These are phyloP conservation scores for Psilocybe cyanescens DNA, from an alignment of 768 basidiomycete genomes.

Conservation along the genomic window DNA sequence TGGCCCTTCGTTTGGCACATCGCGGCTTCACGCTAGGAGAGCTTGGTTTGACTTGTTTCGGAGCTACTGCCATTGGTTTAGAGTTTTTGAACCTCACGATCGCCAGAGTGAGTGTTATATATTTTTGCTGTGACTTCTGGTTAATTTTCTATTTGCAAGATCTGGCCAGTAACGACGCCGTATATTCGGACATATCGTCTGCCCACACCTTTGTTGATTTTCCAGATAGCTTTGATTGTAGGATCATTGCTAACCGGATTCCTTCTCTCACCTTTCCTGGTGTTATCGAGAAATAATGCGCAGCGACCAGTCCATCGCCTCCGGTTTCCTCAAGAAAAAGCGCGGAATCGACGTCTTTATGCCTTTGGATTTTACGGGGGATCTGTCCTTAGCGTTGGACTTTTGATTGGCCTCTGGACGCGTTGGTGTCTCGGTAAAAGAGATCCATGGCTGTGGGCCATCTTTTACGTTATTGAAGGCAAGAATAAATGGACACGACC, in stretches of 20 bases:
- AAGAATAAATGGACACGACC: conserved; percentile 78
- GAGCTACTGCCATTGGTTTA: conserved; percentile 84
- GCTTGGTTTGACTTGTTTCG: conserved; percentile 85
- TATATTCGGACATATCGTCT: conserved; percentile 92
- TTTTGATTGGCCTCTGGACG: conserved; percentile 92
- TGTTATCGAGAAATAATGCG: conserved; percentile 90
- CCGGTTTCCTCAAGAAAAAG: conserved; percentile 82
- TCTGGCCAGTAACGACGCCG: conserved; percentile 77
- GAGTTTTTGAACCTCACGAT: conserved; percentile 87
- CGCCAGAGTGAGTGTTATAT: conserved; percentile 59
- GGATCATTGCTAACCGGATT: conserved; percentile 94
- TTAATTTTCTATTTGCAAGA: conserved; percentile 43
- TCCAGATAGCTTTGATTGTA: conserved; percentile 91
- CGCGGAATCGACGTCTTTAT: conserved; percentile 78
- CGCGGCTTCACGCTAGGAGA: conserved; percentile 97
- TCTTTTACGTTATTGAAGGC: conserved; percentile 81
- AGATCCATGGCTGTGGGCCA: conserved; percentile 87
- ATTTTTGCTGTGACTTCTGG: not conserved
- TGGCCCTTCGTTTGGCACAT: conserved; percentile 87
- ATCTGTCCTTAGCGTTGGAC: conserved; percentile 73
- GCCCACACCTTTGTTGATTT: conserved; percentile 89
- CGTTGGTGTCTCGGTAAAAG: conserved; percentile 80
- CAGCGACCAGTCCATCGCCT: conserved; percentile 84
- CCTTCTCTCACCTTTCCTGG: conserved; percentile 90
- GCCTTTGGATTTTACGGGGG: conserved; percentile 87